Conservation (phyloP, 495 filamentous ascomycete genomes). For the Massariosphaeria phaeospora region DNA sequence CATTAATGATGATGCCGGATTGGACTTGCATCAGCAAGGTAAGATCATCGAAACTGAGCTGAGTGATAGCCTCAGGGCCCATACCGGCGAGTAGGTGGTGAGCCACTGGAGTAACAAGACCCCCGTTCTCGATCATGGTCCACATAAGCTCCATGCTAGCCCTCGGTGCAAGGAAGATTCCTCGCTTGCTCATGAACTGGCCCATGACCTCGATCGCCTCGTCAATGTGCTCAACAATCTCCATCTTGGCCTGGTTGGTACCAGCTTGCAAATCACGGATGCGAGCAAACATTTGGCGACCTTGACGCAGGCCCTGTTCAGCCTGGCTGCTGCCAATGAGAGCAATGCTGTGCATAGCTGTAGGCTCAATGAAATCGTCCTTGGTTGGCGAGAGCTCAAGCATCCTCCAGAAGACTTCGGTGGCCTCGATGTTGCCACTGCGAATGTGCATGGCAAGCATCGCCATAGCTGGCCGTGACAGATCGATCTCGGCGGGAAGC, state of each 20-base stretch:
- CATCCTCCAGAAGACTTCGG: conserved; percentile 69
- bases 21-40: conserved; percentile 60
- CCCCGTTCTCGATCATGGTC: conserved; percentile 72
- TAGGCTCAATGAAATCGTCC: conserved; percentile 66
- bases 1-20: conserved; percentile 54
- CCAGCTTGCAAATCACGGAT: conserved; percentile 55
- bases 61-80: conserved; percentile 53
- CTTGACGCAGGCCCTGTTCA: conserved; percentile 66
- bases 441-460: conserved; percentile 82
- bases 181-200: conserved; percentile 48
- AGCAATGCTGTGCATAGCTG: conserved; percentile 78
- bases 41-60: conserved; percentile 54
- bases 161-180: conserved; percentile 47
- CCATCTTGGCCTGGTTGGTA: conserved; percentile 41
- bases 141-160: conserved; percentile 58
- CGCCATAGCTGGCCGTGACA: conserved; percentile 67
- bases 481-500: conserved; percentile 44
- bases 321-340: conserved; percentile 75
- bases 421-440: conserved; percentile 66
- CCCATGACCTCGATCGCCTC: conserved; percentile 78
- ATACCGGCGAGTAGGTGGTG: conserved; percentile 58
- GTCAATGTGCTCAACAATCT: conserved; percentile 72
- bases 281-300: conserved; percentile 75
- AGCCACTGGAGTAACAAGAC: conserved; percentile 56
- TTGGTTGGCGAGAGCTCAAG: conserved; percentile 44